Base-by-base conservation (phyloP, 108 stramenopile genomes). In the Heterococcus sp. region DNA sequence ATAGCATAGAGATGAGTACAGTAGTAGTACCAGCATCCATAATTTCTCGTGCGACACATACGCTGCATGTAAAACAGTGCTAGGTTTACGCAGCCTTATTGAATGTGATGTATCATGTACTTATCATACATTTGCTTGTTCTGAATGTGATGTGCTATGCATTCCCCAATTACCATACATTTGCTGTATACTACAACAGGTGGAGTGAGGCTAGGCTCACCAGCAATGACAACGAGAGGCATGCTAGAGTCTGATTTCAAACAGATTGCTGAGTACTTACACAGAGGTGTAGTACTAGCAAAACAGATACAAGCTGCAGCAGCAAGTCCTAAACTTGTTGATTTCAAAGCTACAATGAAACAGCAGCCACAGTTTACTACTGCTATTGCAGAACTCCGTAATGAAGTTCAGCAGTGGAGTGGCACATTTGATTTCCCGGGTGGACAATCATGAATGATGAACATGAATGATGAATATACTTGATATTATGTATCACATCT, bases 251-350 rank as follows among this genome's bases (percentile, higher is more conserved):
- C 39, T 1, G 87, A 88, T 71, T 84, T 85, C 34, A 66, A 37
- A 11, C 1, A 73, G 2, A 80, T 87, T 0, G 86, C 82, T 37
- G 65, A 35, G 29, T 71, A 85, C 30, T 73, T 87, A 27, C 78
- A 87, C 37, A 38, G 78, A 29, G 84, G 74, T n/a, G 66, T 82
- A 1, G 32, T 26, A 2, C 8, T 87, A 3, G 82, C 86, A 11
- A 28, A 81, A 14, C 70, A 82, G 2, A 39, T 74, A 36, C 86
- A 87, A 74, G 80, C 75, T 28, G 30, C 74, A 26, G 65, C 74
- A n/a, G 74, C 70, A 63, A 34, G 63, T 32, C 71, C 71, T 37
- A 84, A 93, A 86, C 88, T 98, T 65, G 90, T 91, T 84, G 96
- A 95, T 87, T 99, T 98, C 68, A 85, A 89, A 28, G 81, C 87